Evolutionary conservation across 257 asterid genomes (phyloP).

Genomic region (Capsicum rhomboideum): DNA sequence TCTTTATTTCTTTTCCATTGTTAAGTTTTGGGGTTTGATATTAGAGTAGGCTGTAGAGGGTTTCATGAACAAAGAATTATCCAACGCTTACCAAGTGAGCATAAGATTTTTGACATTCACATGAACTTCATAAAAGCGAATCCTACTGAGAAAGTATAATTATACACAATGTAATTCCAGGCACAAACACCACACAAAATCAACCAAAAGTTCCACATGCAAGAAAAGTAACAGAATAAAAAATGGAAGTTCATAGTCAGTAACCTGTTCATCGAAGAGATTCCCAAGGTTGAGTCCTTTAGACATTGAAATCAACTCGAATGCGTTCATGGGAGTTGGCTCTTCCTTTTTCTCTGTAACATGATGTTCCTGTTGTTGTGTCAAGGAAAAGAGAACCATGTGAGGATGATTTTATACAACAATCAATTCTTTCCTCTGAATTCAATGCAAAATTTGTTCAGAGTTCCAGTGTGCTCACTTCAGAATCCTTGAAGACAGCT

Average conservation of each 20-base stretch:
- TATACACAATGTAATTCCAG: neutral
- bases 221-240: neutral
- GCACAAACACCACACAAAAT: neutral
- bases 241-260: neutral
- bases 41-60: neutral
- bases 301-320: slow-evolving; percentile 93
- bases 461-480: slow-evolving; percentile 28
- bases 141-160: neutral
- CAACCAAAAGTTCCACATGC: neutral
- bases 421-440: neutral
- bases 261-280: slow-evolving; percentile 74
- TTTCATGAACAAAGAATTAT: neutral
- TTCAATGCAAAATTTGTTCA: neutral
- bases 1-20: neutral
- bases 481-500: slow-evolving; percentile 83
- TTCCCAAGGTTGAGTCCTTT: slow-evolving; percentile 86
- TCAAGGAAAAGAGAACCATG: neutral
- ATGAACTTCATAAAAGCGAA: neutral
- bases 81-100: neutral
- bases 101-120: neutral
- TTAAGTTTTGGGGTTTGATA: neutral
- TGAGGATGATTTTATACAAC: slow-evolving; percentile 1
- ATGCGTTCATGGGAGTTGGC: slow-evolving; percentile 90
- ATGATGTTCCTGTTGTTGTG: slow-evolving; percentile 51
- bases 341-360: slow-evolving; percentile 70